phyloP scores from a whole-genome alignment of 83 land plant species.

The Larix sibirica region DNA sequence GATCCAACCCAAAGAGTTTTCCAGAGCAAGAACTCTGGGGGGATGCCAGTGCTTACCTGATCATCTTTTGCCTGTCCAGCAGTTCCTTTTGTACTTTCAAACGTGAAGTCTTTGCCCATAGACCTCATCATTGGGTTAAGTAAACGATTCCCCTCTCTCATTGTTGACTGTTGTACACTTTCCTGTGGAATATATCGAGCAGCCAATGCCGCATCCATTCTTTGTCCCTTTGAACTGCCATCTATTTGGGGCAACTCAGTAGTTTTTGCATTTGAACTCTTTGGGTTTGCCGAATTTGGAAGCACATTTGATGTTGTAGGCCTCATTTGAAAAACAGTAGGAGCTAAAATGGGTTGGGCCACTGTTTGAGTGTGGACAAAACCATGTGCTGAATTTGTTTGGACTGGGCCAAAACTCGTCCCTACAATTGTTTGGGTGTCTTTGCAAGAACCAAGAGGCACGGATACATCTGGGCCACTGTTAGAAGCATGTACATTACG shows the following conservation, averaged over 20 bases:
- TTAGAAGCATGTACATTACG: neutral
- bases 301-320: neutral
- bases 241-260: neutral
- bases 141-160: neutral
- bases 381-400: neutral
- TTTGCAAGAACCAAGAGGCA: slow-evolving; percentile 1
- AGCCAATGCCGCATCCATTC: neutral
- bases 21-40: too few species aligned
- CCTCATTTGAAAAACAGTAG: neutral
- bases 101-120: neutral
- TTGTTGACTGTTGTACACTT: neutral
- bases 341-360: neutral
- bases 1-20: too few species aligned
- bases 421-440: neutral
- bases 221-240: neutral
- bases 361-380: neutral
- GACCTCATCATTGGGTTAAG: neutral
- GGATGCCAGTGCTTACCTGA: neutral
- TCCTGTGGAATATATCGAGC: neutral
- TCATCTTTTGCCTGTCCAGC: neutral
- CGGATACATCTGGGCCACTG: neutral
- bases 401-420: neutral
- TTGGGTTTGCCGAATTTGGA: neutral
- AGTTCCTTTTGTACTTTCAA: neutral
- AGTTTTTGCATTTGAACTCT: neutral